Evolutionary conservation across 2,329 filamentous ascomycete species (phyloP), one percentile per base, ranked within the genome.

Genomic region (Verticillium longisporum): DNA sequence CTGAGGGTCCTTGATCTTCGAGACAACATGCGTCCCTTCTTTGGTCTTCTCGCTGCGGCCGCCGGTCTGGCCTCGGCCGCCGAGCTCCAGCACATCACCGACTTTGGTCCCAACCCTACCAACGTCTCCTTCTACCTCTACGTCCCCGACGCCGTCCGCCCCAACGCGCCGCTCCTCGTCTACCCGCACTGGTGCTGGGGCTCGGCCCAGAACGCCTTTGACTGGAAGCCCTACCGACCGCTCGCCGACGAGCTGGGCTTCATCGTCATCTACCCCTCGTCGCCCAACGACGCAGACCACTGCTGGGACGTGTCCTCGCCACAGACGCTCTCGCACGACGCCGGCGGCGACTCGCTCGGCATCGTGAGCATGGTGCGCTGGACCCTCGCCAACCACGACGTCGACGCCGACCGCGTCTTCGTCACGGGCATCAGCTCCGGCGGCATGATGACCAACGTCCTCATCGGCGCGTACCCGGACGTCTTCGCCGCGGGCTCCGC

Each of bases 231-330:
- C 13, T 88, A 83, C 69, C 80, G 81, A 21, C 73, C 74, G 1
- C 73, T 84, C 11, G 81, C 84, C 6, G 79, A 81, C 62, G 68
- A 74, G 55, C 75, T 84, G 60, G 84, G 82, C 50, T 85, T 81
- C 72, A 81, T 86, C 61, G 69, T 72, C 59, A 76, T 77, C 66
- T 78, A 77, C 65, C 76, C 76, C 1, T 71, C 70, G 63, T 72
- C 64, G 56, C 74, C 73, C 18, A 74, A 73, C 63, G 66, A 65
- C n/a, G 72, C 68, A 14, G 75, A 77, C 64, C 74, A 73, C 65
- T 87, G 84, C 72, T 87, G 84, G 83, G 84, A 87, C 61, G 82
- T 86, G 1, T 82, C 81, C 5, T 83, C 79, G 9, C 70, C 72
- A 37, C 71, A 76, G 10, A 78, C 79, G 0, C 73, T 84, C 1